phyloP scores from a whole-genome alignment of 306 rosid genomes.

The Quercus wislizeni region DNA sequence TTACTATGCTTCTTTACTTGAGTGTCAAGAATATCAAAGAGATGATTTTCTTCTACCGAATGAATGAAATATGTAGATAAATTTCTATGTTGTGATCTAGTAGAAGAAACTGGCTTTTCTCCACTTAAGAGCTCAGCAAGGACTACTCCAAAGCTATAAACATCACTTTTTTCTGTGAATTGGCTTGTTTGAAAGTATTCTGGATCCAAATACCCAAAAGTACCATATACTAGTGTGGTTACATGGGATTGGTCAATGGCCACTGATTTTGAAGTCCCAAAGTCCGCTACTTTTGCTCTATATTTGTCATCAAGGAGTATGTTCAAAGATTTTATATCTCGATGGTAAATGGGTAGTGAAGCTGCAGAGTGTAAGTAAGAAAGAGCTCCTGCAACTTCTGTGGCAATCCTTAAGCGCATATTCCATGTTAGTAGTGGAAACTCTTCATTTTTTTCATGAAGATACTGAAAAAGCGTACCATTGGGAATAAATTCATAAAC shows the following conservation, averaged over 20 bases:
- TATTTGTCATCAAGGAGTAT: slow-evolving; percentile 18
- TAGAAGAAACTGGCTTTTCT: slow-evolving; percentile 13
- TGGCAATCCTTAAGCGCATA: slow-evolving; percentile 25
- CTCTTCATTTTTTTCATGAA: slow-evolving; percentile 22
- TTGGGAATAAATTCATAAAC: slow-evolving; percentile 39
- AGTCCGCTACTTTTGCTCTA: background rate
- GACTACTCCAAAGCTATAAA: slow-evolving; percentile 31
- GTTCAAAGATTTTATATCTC: slow-evolving; percentile 31
- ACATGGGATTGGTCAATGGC: background rate
- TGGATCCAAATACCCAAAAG: background rate
- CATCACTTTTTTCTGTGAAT: slow-evolving; percentile 38
- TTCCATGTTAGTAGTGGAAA: slow-evolving; percentile 33
- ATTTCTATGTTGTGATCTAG: background rate
- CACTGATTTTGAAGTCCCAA: background rate
- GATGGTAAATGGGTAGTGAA: slow-evolving; percentile 32
- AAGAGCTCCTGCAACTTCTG: slow-evolving; percentile 26
- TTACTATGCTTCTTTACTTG: slow-evolving; percentile 24
- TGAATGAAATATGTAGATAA: slow-evolving; percentile 34
- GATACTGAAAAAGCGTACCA: slow-evolving; percentile 25
- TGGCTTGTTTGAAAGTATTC: slow-evolving; percentile 20
- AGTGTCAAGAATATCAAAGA: slow-evolving; percentile 34
- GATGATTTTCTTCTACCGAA: slow-evolving; percentile 9
- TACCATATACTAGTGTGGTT: background rate
- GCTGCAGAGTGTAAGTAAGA: slow-evolving; percentile 31
- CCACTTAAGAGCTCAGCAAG: slow-evolving; percentile 28